Evolutionary conservation across 805 yeast genomes (phyloP), one percentile per base, ranked within the genome.

Genomic region (Peterozyma xylosa): DNA sequence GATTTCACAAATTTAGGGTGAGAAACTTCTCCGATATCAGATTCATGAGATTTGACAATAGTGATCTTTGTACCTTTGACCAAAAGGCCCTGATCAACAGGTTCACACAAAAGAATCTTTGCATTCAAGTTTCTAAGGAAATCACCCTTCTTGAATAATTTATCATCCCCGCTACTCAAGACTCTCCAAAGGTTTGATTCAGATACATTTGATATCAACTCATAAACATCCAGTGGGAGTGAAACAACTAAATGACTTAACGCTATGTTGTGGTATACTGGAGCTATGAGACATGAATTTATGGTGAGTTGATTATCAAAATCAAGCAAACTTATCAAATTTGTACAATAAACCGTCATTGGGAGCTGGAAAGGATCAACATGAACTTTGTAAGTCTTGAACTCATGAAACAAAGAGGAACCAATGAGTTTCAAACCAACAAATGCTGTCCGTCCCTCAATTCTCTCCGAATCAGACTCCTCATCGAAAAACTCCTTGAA

Each of bases 11-110:
- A 42, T 41, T 4, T 50, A 46, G 7, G 49, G 40, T 13, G 43
- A 35, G 35, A 18, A 6, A 27, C 30, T 35, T 41, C 47, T 4
- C 48, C 45, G 10, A 33, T 13, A n/a, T 36, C 27, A 21, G 27
- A 21, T 21, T 21, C 27, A 21, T 21, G 27, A 17, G 10, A 52
- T 46, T 70, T 73, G 14, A 80, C 73, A 30, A 85, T 60, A 2
- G 80, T 71, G 2, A 86, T 61, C n/a, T 65, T 65, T 0, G 91
- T 80, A 1, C 60, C 58, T 1, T 50, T 45, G 16, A 63, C 58
- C 1, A 83, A 53, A 6, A 57, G 50, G 1, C 96, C 96, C 56
- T 86, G 95, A 36, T 73, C 76, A 2, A 77, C 70, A 0, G 95
- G 95, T 51, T 86, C 95, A 56, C 88, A 77, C 18, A 80, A 70